Evolutionary conservation across 352 stramenopile genomes (phyloP).

Genomic region (Globisporangium nodosum): DNA sequence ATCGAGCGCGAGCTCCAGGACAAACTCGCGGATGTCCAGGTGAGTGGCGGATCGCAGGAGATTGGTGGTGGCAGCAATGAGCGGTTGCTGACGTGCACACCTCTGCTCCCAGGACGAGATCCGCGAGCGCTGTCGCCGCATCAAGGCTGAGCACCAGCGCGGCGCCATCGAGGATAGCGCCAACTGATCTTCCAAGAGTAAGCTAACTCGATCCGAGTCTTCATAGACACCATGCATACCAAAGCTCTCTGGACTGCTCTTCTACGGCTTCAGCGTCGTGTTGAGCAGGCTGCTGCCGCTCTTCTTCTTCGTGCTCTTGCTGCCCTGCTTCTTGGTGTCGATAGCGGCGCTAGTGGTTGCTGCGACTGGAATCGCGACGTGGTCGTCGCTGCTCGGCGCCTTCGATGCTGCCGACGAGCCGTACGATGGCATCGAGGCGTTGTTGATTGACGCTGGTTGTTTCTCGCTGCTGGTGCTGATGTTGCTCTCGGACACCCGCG

Average conservation of each 20-base stretch:
- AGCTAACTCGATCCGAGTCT: too few relatives aligned
- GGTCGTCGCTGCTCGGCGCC: neutral
- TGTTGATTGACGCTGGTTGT: conserved; percentile 9
- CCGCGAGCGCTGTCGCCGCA: conserved; percentile 14
- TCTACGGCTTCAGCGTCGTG: conserved; percentile 10
- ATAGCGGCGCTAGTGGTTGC: neutral
- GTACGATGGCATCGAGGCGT: conserved; percentile 9
- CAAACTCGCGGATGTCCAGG: conserved; percentile 40
- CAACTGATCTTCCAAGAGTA: neutral
- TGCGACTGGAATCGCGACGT: conserved; percentile 5
- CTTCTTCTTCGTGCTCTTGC: conserved; percentile 4
- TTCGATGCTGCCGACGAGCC: conserved; percentile 6
- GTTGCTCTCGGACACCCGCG: conserved; percentile 4
- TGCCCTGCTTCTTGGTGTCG: conserved; percentile 2
- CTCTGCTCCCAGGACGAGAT: conserved; percentile 18
- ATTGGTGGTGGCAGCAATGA: neutral
- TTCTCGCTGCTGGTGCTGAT: neutral
- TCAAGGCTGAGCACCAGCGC: conserved; percentile 2
- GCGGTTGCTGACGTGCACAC: neutral
- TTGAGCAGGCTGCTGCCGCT: conserved; percentile 11
- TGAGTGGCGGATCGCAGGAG: neutral
- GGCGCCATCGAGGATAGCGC: conserved; percentile 2
- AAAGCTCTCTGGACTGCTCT: neutral
- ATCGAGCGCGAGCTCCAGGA: conserved; percentile 45
- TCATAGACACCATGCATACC: neutral